Base-by-base conservation (phyloP, 140 eudicot species). In the Stevia rebaudiana region DNA sequence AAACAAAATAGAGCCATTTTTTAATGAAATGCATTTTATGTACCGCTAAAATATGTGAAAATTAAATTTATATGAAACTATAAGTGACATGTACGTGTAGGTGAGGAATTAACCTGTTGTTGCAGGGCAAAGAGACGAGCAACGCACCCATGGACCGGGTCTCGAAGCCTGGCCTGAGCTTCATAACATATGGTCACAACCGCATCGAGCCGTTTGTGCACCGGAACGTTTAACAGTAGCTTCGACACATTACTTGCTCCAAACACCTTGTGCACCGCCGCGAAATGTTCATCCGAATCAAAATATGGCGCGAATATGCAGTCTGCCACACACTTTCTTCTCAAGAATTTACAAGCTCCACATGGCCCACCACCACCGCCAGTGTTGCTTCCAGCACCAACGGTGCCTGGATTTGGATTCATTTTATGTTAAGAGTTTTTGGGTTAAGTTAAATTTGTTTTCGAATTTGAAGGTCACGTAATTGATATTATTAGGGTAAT, bases 191-290 rank as follows among this genome's bases (percentile, higher is more conserved):
- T 83, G 37, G 88, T 89, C 8, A 83, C 91, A 41, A 85, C 96
- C 13, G 95, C 90, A 28, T 88, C 95, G 17, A 81, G 78, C 74
- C 96, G 76, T 78, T 79, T 80, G 21, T 85, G 80, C 5, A 76
- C 75, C 23, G 97, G 95, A 23, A 89, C 79, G 17, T 81, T 83
- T 0, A 37, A 73, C 4, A 89, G 80, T 0, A 89, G 85, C 64
- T 89, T 89, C 3, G 95, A 85, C 0, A 85, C 88, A n/a, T 89
- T 89, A 46, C 97, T 89, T 0, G 97, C 97, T 53, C 96, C 96
- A 43, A 88, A 88, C 61, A 88, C 96, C 71, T 80, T 85, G 67
- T 88, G 96, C 47, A 85, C 96, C 1, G 80, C 88, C 9, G 95
- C 95, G 15, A 89, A 89, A 61, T 85, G 95, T 1, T 84, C 81